Evolutionary conservation across 495 filamentous ascomycete genomes (phyloP), one percentile per base, ranked within the genome.

Genomic region (Aspergillus sclerotiicarbonarius): DNA sequence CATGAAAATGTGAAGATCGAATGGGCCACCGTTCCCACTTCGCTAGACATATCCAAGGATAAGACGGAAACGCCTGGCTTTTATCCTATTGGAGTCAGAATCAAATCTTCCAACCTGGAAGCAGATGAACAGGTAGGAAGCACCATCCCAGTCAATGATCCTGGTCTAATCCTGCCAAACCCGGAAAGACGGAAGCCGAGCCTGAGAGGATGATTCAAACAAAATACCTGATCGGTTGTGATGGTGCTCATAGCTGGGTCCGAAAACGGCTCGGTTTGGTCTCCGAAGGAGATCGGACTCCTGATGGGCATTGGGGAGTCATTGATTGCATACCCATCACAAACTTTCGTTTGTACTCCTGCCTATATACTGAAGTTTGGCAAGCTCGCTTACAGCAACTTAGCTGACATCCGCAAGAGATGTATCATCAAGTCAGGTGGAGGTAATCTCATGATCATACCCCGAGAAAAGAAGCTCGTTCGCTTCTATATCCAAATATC

Each of bases 381-480:
- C 33, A 44, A 20, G 9, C 10, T 53, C 29, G 59, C 33, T 39
- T 29, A 48, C n/a, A 29, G 18, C 8, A 21, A 13, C 6, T 13
- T 8, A 62, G 59, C 84, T 16, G 85, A 87, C 60, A 81, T 89
- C 51, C 75, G 85, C 32, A 81, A 76, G 67, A 70, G 79, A 53
- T 86, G 84, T 62, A 80, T 80, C 21, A 80, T 87, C 41, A 82
- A 86, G 58, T 80, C 80, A 29, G 68, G 69, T 3, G 74, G 72
- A 6, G 86, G 86, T 4, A 81, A 75, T 33, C 64, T 88, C 25
- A 82, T 88, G 76, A 65, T 86, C 9, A 82, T 89, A 20, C 86
- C 86, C 0, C 76, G 86, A 45, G 85, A 87, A 53, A 78, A 79
- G 56, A 80, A 77, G 63, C 70, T 85, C n/a, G 82, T 85, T 15